Conservation (phyloP, 768 basidiomycete genomes). For the Multifurca ochricompacta region DNA sequence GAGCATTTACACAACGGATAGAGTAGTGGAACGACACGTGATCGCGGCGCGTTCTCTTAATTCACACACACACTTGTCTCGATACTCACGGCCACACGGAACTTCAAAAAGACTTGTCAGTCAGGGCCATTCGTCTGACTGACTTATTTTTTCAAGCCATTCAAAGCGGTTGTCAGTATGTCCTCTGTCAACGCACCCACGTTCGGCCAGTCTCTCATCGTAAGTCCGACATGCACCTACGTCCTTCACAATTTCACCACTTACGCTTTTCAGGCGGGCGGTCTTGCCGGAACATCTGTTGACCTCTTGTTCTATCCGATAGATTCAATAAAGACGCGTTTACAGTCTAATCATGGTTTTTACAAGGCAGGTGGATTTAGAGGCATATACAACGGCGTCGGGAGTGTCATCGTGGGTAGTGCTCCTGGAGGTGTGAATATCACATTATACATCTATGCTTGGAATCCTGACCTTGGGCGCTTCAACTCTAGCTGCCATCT, state of each 20-base stretch:
- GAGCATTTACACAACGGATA: neutral
- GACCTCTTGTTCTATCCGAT: slow-evolving; percentile 96
- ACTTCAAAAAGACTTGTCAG: no score
- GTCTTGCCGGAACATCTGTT: slow-evolving; percentile 85
- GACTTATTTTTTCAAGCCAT: no score
- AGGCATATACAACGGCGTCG: slow-evolving; percentile 89
- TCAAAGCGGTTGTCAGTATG: slow-evolving; percentile 14
- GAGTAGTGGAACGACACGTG: slow-evolving; percentile 1
- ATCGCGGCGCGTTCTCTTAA: slow-evolving; percentile 14
- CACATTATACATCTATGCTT: neutral
- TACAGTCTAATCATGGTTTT: slow-evolving; percentile 88
- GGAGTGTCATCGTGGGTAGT: slow-evolving; percentile 90
- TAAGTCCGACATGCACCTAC: slow-evolving; percentile 18
- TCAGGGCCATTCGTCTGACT: no score
- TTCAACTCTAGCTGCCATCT: slow-evolving; percentile 67
- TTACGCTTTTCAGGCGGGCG: slow-evolving; percentile 56
- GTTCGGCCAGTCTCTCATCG: slow-evolving; percentile 29
- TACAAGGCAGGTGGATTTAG: slow-evolving; percentile 75
- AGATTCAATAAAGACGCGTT: slow-evolving; percentile 93
- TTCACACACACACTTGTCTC: no score
- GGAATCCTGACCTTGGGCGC: neutral
- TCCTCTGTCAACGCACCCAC: slow-evolving; percentile 19
- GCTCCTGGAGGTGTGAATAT: slow-evolving; percentile 77
- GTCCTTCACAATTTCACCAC: neutral
- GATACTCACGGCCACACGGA: no score